These are phyloP conservation scores for Globisporangium barbulae DNA, from an alignment of 352 stramenopile species.

Conservation along the genomic window DNA sequence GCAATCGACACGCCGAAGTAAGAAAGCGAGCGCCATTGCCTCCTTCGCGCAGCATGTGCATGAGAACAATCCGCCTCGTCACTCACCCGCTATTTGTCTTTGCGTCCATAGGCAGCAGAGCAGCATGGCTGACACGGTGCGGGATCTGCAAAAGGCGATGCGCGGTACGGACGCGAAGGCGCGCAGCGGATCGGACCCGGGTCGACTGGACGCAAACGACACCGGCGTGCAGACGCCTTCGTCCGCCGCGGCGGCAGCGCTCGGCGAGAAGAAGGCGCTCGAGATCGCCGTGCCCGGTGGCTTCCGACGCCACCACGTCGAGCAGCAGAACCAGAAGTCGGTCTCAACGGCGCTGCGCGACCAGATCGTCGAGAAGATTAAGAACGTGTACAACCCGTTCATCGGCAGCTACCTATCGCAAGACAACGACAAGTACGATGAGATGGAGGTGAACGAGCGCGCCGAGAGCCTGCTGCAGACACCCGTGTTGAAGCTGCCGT, in stretches of 20 bases:
- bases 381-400: slow-evolving; percentile 79
- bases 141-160: slow-evolving; percentile 49
- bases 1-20: background rate
- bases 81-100: background rate
- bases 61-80: background rate
- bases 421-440: slow-evolving; percentile 78
- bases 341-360: slow-evolving; percentile 59
- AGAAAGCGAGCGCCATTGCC: background rate
- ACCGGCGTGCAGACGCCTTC: slow-evolving; percentile 15
- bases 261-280: slow-evolving; percentile 30
- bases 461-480: slow-evolving; percentile 68
- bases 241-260: slow-evolving; percentile 26
- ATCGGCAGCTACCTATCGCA: slow-evolving; percentile 81
- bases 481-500: slow-evolving; percentile 35
- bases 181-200: slow-evolving; percentile 59
- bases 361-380: slow-evolving; percentile 71
- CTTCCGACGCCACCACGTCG: slow-evolving; percentile 70
- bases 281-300: slow-evolving; percentile 68
- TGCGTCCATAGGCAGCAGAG: background rate
- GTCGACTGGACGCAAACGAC: slow-evolving; percentile 12
- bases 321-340: slow-evolving; percentile 27
- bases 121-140: slow-evolving; percentile 44
- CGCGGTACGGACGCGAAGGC: slow-evolving; percentile 21
- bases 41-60: background rate
- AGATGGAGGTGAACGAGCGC: slow-evolving; percentile 64